These are phyloP conservation scores for Saccharomyces hybrid DNA, from an alignment of 1,139 yeast species.

Conservation along the genomic window DNA sequence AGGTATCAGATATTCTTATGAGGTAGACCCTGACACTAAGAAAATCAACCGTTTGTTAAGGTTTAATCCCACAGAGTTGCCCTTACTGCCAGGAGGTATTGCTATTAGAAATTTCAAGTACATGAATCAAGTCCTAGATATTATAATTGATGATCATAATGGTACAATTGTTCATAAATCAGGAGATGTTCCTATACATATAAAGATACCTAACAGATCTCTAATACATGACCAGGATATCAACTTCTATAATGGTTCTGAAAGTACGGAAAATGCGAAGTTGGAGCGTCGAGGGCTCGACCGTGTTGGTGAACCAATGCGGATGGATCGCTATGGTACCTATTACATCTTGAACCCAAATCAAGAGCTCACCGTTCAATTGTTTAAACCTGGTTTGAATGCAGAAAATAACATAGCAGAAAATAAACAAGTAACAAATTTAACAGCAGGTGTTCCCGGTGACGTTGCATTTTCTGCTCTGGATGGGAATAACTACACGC, in stretches of 20 bases:
- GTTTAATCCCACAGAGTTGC: conserved; percentile 55
- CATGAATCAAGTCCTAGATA: conserved; percentile 50
- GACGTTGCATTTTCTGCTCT: conserved; percentile 54
- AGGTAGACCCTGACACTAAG: conserved; percentile 30
- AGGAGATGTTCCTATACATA: conserved; percentile 34
- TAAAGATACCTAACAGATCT: conserved; percentile 49
- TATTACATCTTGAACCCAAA: conserved; percentile 39
- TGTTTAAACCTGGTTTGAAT: conserved; percentile 41
- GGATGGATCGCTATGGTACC: conserved; percentile 31
- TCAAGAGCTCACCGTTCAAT: conserved; percentile 43
- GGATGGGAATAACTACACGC: conserved; percentile 75
- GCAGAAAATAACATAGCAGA: conserved; percentile 51
- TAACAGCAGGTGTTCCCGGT: conserved; percentile 55
- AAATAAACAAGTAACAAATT: conserved; percentile 45
- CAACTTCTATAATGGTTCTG: conserved; percentile 11
- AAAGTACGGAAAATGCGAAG: conserved; percentile 4
- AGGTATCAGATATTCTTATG: conserved; percentile 52
- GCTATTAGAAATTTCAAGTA: conserved; percentile 52
- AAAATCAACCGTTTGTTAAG: conserved; percentile 41
- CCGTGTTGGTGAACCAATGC: conserved; percentile 5
- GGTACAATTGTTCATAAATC: conserved; percentile 46
- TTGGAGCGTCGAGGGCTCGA: conserved; percentile 4
- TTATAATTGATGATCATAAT: conserved; percentile 39
- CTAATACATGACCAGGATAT: conserved; percentile 25
- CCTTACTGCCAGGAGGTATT: conserved; percentile 53